Conservation (phyloP, 1,284 basidiomycete species). For the Earliella scabrosa region DNA sequence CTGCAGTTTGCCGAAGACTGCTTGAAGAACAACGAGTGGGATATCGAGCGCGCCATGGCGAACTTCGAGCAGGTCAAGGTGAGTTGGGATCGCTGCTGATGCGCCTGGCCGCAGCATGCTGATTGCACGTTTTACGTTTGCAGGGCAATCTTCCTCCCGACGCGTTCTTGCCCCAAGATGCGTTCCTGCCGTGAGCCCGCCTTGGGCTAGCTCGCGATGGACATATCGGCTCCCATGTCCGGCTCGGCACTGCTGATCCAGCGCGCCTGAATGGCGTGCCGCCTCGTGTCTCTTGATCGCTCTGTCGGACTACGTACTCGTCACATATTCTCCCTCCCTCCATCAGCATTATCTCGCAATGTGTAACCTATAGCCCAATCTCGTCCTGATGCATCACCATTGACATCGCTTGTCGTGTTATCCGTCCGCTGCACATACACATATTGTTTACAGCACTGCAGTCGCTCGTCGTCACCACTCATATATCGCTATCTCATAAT, state of each 20-base stretch:
- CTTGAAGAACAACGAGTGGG: slow-evolving; percentile 81
- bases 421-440: slow-evolving; percentile 17
- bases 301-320: slow-evolving; percentile 19
- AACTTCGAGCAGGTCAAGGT: slow-evolving; percentile 89
- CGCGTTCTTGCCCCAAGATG: slow-evolving; percentile 47
- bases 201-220: slow-evolving; percentile 16
- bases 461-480: slow-evolving; percentile 7
- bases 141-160: slow-evolving; percentile 30
- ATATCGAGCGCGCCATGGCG: slow-evolving; percentile 71
- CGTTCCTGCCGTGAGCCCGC: slow-evolving; percentile 39
- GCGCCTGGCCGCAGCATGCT: slow-evolving; percentile 26
- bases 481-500: slow-evolving; percentile 15
- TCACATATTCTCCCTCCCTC: slow-evolving; percentile 2
- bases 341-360: slow-evolving; percentile 23
- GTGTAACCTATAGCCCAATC: slow-evolving; percentile 24
- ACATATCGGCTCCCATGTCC: slow-evolving; percentile 17
- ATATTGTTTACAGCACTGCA: slow-evolving; percentile 21
- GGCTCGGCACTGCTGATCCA: slow-evolving; percentile 7
- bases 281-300: slow-evolving; percentile 22
- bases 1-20: slow-evolving; percentile 81
- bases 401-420: slow-evolving; percentile 23
- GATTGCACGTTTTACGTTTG: slow-evolving; percentile 15
- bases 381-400: slow-evolving; percentile 17
- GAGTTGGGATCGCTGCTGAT: slow-evolving; percentile 27
- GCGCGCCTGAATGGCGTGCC: slow-evolving; percentile 2